Percentiles rank a stretch among this genome's conserved stretches.
phyloP scores from a whole-genome alignment of 2,329 filamentous ascomycete genomes.

The Fusarium chuoi region DNA sequence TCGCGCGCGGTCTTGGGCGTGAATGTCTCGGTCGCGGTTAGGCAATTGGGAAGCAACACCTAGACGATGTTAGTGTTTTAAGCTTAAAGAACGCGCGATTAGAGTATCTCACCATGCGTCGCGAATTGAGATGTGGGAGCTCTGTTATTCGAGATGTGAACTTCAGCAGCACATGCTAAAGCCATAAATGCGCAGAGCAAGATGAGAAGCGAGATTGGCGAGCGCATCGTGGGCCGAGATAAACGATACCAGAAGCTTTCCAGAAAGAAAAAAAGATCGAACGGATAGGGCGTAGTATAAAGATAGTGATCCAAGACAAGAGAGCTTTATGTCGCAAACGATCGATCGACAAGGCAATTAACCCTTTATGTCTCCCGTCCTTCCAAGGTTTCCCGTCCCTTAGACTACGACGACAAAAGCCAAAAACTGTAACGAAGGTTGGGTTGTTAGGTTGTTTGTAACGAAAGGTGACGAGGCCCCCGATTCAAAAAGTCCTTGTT shows the following conservation, averaged over 20 bases:
- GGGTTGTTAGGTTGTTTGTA: slow-evolving; percentile 16
- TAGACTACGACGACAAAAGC: slow-evolving; percentile 2
- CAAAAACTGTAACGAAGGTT: slow-evolving; percentile 28
- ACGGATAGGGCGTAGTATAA: slow-evolving; percentile 10
- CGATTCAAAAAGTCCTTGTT: slow-evolving; percentile 15
- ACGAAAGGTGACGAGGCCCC: neutral
- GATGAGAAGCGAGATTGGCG: slow-evolving; percentile 20
- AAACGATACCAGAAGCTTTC: neutral
- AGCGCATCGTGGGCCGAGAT: slow-evolving; percentile 28
- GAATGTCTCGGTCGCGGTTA: slow-evolving; percentile 77
- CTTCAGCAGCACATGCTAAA: slow-evolving; percentile 16
- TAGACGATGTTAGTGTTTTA: slow-evolving; percentile 47
- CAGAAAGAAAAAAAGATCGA: neutral
- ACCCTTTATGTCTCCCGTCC: slow-evolving; percentile 1
- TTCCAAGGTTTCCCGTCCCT: neutral
- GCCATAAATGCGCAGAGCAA: slow-evolving; percentile 31
- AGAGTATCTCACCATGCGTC: slow-evolving; percentile 33
- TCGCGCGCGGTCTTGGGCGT: slow-evolving; percentile 78
- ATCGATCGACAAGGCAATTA: slow-evolving; percentile 13
- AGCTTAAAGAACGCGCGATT: neutral
- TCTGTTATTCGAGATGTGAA: slow-evolving; percentile 31
- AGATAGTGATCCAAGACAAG: slow-evolving; percentile 11
- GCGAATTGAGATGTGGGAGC: slow-evolving; percentile 35
- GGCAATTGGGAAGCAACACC: slow-evolving; percentile 78
- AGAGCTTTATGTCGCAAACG: slow-evolving; percentile 17